Evolutionary conservation across 306 rosid species (phyloP), one percentile per base, ranked within the genome.

Genomic region (Adenanthera pavonina): DNA sequence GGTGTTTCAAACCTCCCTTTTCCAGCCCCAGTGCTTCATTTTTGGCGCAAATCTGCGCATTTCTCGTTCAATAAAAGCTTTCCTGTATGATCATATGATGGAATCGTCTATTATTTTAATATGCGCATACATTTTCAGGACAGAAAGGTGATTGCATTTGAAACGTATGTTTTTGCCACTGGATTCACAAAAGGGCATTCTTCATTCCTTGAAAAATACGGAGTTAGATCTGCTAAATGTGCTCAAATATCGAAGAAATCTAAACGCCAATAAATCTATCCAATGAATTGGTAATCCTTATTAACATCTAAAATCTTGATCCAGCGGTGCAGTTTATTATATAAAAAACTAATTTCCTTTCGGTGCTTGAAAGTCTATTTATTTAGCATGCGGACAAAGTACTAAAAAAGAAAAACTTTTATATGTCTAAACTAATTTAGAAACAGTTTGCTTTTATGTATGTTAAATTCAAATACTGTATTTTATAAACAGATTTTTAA

Each of bases 41-140:
- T 53, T 15, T 53, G 17, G 2, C 25, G 59, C 80, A 84, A 70
- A 56, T 73, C 77, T 74, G 43, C 66, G 49, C 68, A 11, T 77
- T 49, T 76, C 57, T 51, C 33, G n/a, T 56, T 25, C 30, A 25
- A 25, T 25, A 25, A 25, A 25, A 25, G 62, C 62, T 56, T 56
- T 56, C 19, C 7, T n/a, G 11, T 33, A 11, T 6, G 19, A 56
- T 78, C 3, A 34, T 43, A 53, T 33, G 41, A 61, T 83, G 68
- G 81, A 40, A n/a, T 71, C 10, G n/a, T 61, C 8, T 77, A 25
- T 70, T 59, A 76, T 70, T 4, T 41, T 41, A 41, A 41, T 41
- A 62, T 71, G 41, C 19, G 34, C 75, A 69, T 49, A 30, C 60
- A 71, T 61, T 71, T 59, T 59, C 72, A 69, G 13, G 65, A 9